phyloP scores from a whole-genome alignment of 129 eudicot species.

The Escallonia herrerae region DNA sequence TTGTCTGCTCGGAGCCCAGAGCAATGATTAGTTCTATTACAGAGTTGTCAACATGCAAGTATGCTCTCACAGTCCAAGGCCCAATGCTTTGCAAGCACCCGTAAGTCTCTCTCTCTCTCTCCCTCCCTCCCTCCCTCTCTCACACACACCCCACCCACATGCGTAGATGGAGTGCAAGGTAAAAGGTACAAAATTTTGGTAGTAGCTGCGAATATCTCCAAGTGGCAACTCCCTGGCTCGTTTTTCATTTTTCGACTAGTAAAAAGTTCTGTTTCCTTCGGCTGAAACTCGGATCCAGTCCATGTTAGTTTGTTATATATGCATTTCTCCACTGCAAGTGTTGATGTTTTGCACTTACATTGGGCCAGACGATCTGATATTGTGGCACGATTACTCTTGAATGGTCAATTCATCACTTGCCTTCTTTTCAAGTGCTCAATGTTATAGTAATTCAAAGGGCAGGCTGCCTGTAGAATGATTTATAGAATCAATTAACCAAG shows the following conservation, averaged over 20 bases:
- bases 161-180: not conserved
- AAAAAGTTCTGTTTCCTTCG: not conserved
- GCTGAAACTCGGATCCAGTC: not conserved
- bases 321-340: no score
- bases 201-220: not conserved
- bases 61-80: no score
- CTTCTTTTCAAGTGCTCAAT: no score
- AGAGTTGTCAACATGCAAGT: no score
- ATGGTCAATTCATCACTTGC: no score
- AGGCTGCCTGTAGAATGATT: no score
- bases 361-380: no score
- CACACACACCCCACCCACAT: not conserved
- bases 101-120: constrained; percentile 44
- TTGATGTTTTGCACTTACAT: no score
- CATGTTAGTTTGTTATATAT: no score
- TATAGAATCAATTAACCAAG: no score
- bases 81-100: constrained; percentile 76
- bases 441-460: no score
- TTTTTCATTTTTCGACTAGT: not conserved
- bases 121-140: not conserved
- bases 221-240: not conserved
- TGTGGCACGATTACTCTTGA: no score
- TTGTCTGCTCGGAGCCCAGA: constrained; percentile 49
- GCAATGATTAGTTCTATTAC: constrained; percentile 48
- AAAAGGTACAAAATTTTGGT: not conserved